Evolutionary conservation across 441 rosid species (phyloP).

Genomic region (Brassica hybrid): DNA sequence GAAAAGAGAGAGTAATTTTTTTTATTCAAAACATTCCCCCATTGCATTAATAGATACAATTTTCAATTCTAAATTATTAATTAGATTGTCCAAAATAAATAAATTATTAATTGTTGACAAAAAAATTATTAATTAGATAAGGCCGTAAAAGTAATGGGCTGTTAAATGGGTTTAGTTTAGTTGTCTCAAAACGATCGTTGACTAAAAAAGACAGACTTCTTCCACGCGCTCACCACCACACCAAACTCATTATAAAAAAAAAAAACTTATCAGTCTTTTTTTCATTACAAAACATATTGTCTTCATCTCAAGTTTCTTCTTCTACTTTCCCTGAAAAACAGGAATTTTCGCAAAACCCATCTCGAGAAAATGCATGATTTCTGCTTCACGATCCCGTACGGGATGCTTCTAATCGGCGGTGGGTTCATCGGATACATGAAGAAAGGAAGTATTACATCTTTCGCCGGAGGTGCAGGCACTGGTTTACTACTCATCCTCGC

Average conservation of each 20-base stretch:
- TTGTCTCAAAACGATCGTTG: slow-evolving; percentile 38
- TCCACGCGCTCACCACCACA: slow-evolving; percentile 41
- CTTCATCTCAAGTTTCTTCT: too few species aligned
- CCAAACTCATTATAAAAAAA: neutral
- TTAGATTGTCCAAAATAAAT: too few species aligned
- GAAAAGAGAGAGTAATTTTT: neutral
- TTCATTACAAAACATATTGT: too few species aligned
- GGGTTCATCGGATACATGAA: slow-evolving; percentile 81
- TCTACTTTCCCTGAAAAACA: neutral
- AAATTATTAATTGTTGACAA: neutral
- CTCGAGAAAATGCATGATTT: slow-evolving; percentile 80
- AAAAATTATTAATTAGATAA: slow-evolving; percentile 7
- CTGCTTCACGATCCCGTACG: slow-evolving; percentile 97
- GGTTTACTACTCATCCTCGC: slow-evolving; percentile 81
- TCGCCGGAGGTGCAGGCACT: slow-evolving; percentile 81
- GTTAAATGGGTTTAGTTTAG: slow-evolving; percentile 28
- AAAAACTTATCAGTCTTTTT: too few species aligned
- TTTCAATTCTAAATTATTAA: neutral
- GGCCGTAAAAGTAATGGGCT: slow-evolving; percentile 21
- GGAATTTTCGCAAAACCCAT: neutral
- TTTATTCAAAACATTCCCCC: neutral
- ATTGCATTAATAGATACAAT: neutral
- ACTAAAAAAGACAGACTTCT: neutral
- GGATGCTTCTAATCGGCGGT: slow-evolving; percentile 76
- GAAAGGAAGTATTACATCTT: slow-evolving; percentile 80